Conservation (phyloP, 192 early-diverging fungal genomes). For the Linnemannia exigua region DNA sequence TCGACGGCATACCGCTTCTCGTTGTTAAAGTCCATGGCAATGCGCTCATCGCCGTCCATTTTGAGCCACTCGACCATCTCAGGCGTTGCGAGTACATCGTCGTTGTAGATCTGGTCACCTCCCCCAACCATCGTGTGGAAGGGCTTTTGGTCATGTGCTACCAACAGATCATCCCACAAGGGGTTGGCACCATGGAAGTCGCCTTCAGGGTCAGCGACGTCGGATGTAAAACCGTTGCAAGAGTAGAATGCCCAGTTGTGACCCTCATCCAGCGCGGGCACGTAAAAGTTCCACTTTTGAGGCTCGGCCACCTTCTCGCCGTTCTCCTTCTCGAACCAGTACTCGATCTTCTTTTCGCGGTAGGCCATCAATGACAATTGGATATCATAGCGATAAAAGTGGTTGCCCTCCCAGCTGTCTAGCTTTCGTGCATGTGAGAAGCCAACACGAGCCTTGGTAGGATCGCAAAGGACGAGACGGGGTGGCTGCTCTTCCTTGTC, state of each 20-base stretch:
- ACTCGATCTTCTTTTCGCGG: slow-evolving; percentile 50
- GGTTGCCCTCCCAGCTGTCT: slow-evolving; percentile 45
- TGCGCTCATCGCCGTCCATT: slow-evolving; percentile 60
- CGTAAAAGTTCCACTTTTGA: slow-evolving; percentile 61
- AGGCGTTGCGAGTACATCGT: slow-evolving; percentile 54
- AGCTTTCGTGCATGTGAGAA: slow-evolving; percentile 29
- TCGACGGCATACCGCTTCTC: slow-evolving; percentile 69
- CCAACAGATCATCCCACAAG: slow-evolving; percentile 77
- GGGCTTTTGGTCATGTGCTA: slow-evolving; percentile 67
- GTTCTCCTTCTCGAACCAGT: slow-evolving; percentile 51
- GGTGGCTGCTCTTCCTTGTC: slow-evolving; percentile 38
- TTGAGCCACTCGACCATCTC: slow-evolving; percentile 49
- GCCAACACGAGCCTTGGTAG: slow-evolving; percentile 37
- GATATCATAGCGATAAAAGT: slow-evolving; percentile 50
- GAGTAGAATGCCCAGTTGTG: slow-evolving; percentile 79
- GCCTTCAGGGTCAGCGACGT: slow-evolving; percentile 60
- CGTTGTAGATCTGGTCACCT: slow-evolving; percentile 82
- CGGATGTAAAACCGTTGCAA: slow-evolving; percentile 79
- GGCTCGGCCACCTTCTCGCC: slow-evolving; percentile 15
- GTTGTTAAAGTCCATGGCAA: slow-evolving; percentile 64
- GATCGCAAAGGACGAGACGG: slow-evolving; percentile 36
- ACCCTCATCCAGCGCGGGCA: slow-evolving; percentile 60
- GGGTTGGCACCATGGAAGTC: slow-evolving; percentile 56
- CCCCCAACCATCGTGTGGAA: slow-evolving; percentile 82
- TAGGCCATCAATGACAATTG: slow-evolving; percentile 35